Evolutionary conservation across 371 early-diverging fungal genomes (phyloP), one percentile per base, ranked within the genome.

Genomic region (Mortierella sp.): DNA sequence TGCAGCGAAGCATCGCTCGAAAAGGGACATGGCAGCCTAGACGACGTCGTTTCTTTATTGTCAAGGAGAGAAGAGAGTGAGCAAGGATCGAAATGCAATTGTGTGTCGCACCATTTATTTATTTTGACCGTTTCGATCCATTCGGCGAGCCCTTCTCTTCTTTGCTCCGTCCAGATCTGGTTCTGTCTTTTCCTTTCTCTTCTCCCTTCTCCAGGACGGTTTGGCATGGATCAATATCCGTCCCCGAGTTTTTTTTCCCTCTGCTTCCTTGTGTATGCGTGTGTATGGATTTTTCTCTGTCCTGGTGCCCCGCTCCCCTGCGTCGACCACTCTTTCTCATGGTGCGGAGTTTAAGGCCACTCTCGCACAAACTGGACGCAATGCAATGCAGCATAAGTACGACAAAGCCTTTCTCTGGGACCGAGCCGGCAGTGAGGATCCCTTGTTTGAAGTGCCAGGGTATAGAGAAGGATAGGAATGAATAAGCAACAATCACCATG

Each of bases 1-100:
- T 67, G 67, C 67, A 67, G 67, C 67, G 67, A 67, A 67, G 67
- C 24, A 67, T 67, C 67, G 24, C 43, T 21, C 67, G 67, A 67
- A 34, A 40, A 37, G 67, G 24, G 37, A n/a, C 54, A 40, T 8
- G 54, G 67, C 67, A 40, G 67, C 67, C 67, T 24, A 67, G 67
- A 10, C 40, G 10, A 37, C 34, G 11, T 37, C 67, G 19, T 67
- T 37, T 21, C 34, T 37, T 67, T 16, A 28, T 34, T 40, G 34
- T 61, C 34, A 61, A 8, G 3, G n/a, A n/a, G 54, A 54, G 54
- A n/a, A 6, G n/a, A 28, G 31, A 8, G 19, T 14, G 50, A 50
- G 50, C 50, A 50, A 50, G 50, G 50, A 50, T 50, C 16, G 50
- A 61, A 28, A 8, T 61, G 34, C 61, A 61, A 8, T 31, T 31